phyloP scores from a whole-genome alignment of 2,329 filamentous ascomycete genomes.

The Sclerotinia minor region DNA sequence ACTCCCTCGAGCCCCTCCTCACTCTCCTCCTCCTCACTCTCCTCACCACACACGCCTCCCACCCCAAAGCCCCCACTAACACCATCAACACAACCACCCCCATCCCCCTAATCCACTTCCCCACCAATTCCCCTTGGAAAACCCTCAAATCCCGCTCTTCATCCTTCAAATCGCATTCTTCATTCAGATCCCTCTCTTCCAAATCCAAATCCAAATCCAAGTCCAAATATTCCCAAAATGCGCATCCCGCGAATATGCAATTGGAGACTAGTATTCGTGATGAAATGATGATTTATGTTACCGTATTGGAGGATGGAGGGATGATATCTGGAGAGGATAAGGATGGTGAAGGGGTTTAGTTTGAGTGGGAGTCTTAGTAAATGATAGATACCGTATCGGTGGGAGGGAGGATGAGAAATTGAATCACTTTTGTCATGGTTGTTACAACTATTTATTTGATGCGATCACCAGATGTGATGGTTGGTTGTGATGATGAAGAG shows the following conservation, averaged over 20 bases:
- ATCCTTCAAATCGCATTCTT: neutral
- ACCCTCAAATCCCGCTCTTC: neutral
- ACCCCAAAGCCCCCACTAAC: neutral
- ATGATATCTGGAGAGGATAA: no score
- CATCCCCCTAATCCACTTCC: neutral
- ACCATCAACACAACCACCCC: neutral
- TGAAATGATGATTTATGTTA: neutral
- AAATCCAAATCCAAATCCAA: neutral
- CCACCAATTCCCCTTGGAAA: neutral
- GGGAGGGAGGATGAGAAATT: neutral
- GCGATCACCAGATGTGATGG: no score
- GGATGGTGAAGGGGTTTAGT: no score
- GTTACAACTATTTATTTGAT: neutral
- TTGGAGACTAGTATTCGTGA: neutral
- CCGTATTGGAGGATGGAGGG: neutral
- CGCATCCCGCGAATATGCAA: neutral
- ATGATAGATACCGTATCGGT: no score
- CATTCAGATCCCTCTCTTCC: neutral
- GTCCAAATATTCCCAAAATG: neutral
- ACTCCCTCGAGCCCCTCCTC: neutral
- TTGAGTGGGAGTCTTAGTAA: no score
- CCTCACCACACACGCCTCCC: neutral
- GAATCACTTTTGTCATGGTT: neutral
- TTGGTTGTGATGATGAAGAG: neutral
- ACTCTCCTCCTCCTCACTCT: neutral